Conservation (phyloP, 768 basidiomycete species). For the Amanita molliuscula region DNA sequence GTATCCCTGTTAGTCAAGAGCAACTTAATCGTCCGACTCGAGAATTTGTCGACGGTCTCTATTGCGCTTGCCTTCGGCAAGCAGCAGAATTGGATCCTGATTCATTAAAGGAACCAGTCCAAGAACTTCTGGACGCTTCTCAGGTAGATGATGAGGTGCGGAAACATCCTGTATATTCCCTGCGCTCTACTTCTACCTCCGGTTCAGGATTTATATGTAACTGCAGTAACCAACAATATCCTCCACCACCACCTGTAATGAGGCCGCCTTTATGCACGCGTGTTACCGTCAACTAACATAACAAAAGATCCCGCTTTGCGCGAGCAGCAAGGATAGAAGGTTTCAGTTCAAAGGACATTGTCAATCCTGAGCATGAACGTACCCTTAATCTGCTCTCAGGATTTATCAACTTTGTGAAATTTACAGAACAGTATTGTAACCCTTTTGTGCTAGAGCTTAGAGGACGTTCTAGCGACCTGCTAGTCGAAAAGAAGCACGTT, state of each 20-base stretch:
- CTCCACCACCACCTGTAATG: constrained; percentile 63
- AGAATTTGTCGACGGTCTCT: constrained; percentile 65
- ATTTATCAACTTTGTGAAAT: constrained; percentile 91
- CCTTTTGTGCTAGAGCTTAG: constrained; percentile 52
- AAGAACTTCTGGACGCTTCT: constrained; percentile 40
- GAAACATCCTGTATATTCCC: neutral
- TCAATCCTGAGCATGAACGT: constrained; percentile 62
- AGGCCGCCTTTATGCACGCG: neutral
- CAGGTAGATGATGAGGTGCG: constrained; percentile 47
- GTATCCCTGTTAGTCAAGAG: constrained; percentile 51
- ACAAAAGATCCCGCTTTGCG: constrained; percentile 54
- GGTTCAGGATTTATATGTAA: constrained; percentile 53
- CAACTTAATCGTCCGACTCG: constrained; percentile 58
- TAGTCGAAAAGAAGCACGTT: constrained; percentile 53
- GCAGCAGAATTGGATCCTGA: constrained; percentile 56
- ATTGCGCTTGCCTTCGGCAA: constrained; percentile 61
- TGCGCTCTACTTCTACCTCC: neutral
- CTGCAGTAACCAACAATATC: constrained; percentile 51
- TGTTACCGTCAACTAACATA: constrained; percentile 4
- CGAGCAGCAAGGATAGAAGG: constrained; percentile 64
- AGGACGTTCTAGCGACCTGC: constrained; percentile 43
- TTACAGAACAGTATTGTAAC: constrained; percentile 63
- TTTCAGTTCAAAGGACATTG: constrained; percentile 69
- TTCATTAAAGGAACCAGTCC: constrained; percentile 45
- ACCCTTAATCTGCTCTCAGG: constrained; percentile 72